A percentile compares a stretch with the other conserved stretches of the same genome.
phyloP scores from a whole-genome alignment of 441 rosid species.

The Populus hybrid region DNA sequence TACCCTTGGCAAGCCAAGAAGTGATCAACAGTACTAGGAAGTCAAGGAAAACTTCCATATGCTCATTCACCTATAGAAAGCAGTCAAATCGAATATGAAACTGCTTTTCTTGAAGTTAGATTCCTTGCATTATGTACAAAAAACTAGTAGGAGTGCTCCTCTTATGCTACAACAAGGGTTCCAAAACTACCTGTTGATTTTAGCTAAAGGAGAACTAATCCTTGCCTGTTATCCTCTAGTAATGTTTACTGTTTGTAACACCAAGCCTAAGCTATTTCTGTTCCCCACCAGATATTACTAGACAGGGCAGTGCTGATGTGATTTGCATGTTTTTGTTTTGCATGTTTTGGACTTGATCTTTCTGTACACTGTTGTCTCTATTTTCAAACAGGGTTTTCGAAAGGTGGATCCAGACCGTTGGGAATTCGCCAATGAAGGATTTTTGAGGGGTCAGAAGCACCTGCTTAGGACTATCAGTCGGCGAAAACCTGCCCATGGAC shows the following conservation, averaged over 20 bases:
- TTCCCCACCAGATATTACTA: neutral
- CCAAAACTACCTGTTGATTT: neutral
- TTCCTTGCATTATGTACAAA: neutral
- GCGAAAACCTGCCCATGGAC: slow-evolving; percentile 78
- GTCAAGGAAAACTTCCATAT: neutral
- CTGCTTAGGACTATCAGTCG: slow-evolving; percentile 64
- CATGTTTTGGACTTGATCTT: neutral
- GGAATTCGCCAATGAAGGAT: slow-evolving; percentile 95
- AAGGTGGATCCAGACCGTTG: slow-evolving; percentile 95
- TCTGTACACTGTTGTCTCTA: neutral
- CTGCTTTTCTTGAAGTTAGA: neutral
- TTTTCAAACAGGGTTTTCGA: slow-evolving; percentile 73
- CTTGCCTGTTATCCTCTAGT: neutral
- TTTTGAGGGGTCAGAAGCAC: slow-evolving; percentile 87
- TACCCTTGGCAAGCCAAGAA: neutral
- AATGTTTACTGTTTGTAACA: neutral
- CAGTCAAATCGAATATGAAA: neutral
- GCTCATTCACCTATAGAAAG: neutral
- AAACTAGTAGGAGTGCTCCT: neutral
- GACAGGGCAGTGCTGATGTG: neutral
- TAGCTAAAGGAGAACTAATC: neutral
- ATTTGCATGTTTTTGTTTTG: neutral
- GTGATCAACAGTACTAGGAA: neutral
- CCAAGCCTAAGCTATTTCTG: neutral
- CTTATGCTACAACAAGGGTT: neutral